These are phyloP conservation scores for Combretum micranthum DNA, from an alignment of 345 rosid species.

Conservation along the genomic window DNA sequence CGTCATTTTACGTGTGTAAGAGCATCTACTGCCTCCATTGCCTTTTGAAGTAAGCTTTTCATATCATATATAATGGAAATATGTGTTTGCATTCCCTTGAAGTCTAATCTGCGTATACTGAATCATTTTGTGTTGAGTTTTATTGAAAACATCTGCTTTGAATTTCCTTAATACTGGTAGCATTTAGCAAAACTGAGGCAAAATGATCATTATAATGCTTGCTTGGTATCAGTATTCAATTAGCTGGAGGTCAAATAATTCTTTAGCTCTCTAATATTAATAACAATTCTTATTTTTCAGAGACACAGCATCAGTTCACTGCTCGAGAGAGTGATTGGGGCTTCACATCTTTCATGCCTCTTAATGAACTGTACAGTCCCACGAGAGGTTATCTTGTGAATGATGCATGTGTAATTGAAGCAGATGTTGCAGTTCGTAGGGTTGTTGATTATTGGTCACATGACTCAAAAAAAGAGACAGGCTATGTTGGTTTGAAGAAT, in stretches of 20 bases:
- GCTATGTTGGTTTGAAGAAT: conserved; percentile 54
- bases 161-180: no score
- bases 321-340: conserved; percentile 54
- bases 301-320: conserved; percentile 49
- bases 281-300: conserved; percentile 22
- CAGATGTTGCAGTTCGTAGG: conserved; percentile 47
- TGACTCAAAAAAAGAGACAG: conserved; percentile 60
- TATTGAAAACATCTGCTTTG: no score
- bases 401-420: conserved; percentile 43
- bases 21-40: no score
- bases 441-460: conserved; percentile 47
- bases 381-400: conserved; percentile 42
- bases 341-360: conserved; percentile 52
- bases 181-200: no score
- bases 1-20: no score
- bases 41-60: no score
- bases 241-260: not conserved
- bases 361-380: conserved; percentile 43
- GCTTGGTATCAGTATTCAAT: no score
- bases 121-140: no score
- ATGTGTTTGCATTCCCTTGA: no score
- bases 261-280: not conserved
- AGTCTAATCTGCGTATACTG: no score
- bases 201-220: no score
- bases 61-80: no score